Conservation (phyloP, 75 land plant genomes). For the Picea sitchensis region DNA sequence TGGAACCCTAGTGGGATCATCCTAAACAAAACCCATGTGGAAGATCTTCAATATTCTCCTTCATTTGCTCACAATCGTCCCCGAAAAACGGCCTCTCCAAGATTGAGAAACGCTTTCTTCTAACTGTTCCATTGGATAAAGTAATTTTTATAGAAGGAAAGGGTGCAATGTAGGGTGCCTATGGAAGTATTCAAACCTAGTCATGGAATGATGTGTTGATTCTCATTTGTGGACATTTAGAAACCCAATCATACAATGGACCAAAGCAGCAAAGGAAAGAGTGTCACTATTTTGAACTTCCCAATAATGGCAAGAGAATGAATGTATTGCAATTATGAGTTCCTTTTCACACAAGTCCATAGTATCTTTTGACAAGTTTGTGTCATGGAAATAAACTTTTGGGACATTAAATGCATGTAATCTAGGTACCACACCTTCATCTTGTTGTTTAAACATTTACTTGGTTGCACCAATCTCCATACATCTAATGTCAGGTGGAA, state of each 20-base stretch:
- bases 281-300: conserved; percentile 88
- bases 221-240: conserved; percentile 81
- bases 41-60: too few relatives aligned
- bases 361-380: conserved; percentile 88
- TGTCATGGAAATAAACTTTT: conserved; percentile 87
- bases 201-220: background rate
- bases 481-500: background rate
- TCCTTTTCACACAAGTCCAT: conserved; percentile 92
- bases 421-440: conserved; percentile 89
- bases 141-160: too few relatives aligned
- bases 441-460: conserved; percentile 50
- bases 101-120: too few relatives aligned
- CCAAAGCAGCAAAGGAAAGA: conserved; percentile 85
- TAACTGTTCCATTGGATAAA: too few relatives aligned
- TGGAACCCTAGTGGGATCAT: too few relatives aligned
- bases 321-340: conserved; percentile 64
- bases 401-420: conserved; percentile 94
- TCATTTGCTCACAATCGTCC: too few relatives aligned
- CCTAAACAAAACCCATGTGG: too few relatives aligned
- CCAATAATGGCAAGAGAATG: conserved; percentile 92
- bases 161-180: too few relatives aligned
- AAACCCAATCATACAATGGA: conserved; percentile 91
- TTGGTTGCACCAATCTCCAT: background rate
- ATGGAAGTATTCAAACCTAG: too few relatives aligned
- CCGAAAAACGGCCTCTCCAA: too few relatives aligned